Evolutionary conservation across 345 rosid species (phyloP).

Genomic region (Eucalyptus pauciflora): DNA sequence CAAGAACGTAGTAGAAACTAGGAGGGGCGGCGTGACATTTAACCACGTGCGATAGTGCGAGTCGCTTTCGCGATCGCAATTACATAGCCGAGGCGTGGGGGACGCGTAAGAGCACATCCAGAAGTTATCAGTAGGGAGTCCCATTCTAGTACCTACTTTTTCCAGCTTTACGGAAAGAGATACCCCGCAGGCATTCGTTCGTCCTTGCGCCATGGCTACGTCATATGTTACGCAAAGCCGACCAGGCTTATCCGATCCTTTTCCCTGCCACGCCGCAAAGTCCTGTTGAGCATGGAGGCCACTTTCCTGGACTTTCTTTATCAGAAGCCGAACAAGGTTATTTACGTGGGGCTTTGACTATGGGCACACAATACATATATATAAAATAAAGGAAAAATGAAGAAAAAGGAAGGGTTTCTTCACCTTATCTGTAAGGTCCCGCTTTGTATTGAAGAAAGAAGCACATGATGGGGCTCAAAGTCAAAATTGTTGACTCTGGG

Average conservation of each 20-base stretch:
- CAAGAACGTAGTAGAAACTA: background rate
- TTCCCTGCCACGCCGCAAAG: background rate
- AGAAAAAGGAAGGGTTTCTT: too few relatives aligned
- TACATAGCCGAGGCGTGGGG: background rate
- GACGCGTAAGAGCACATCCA: background rate
- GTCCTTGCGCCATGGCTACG: background rate
- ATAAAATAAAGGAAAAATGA: too few relatives aligned
- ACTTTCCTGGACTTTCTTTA: background rate
- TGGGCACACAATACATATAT: too few relatives aligned
- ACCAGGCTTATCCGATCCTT: background rate
- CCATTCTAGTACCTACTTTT: background rate
- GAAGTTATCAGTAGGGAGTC: background rate
- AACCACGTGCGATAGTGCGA: background rate
- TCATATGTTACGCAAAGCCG: background rate
- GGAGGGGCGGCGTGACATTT: background rate
- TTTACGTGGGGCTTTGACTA: too few relatives aligned
- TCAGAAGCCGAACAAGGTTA: too few relatives aligned
- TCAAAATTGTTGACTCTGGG: too few relatives aligned
- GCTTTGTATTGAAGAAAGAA: too few relatives aligned
- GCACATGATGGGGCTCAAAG: too few relatives aligned
- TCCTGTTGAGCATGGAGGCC: background rate
- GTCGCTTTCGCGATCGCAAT: background rate
- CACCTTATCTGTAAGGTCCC: too few relatives aligned
- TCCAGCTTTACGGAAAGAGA: background rate
- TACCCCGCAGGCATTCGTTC: background rate